phyloP scores from a whole-genome alignment of 768 basidiomycete genomes.

The Gymnopilus junonius region DNA sequence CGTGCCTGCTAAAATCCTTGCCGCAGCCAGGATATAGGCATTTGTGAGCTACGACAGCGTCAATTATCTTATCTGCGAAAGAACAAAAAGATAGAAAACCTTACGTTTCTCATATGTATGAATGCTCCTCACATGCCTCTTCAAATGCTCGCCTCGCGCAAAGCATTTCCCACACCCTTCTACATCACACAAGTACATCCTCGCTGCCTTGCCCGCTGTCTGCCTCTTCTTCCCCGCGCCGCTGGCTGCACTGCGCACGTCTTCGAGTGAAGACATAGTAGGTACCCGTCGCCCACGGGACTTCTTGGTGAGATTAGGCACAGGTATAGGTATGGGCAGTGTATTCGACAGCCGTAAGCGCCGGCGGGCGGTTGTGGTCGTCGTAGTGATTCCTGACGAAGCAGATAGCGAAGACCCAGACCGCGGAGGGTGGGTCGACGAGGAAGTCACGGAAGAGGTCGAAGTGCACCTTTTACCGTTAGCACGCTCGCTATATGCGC shows the following conservation, averaged over 20 bases:
- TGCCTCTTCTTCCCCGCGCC: conserved; percentile 40
- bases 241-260: conserved; percentile 37
- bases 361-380: conserved; percentile 15
- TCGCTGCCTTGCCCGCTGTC: conserved; percentile 36
- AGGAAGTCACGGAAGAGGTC: conserved; percentile 13
- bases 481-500: conserved; percentile 12
- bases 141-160: conserved; percentile 86
- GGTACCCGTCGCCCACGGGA: conserved; percentile 72
- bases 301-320: conserved; percentile 74
- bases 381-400: conserved; percentile 15
- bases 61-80: not conserved
- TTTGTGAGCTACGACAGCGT: conserved; percentile 61
- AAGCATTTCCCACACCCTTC: conserved; percentile 89
- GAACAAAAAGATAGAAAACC: conserved; percentile 39
- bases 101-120: conserved; percentile 93
- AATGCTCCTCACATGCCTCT: conserved; percentile 86
- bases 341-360: conserved; percentile 19
- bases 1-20: conserved; percentile 86
- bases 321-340: conserved; percentile 60
- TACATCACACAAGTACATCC: conserved; percentile 77
- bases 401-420: conserved; percentile 9
- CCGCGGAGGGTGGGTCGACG: conserved; percentile 9
- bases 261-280: conserved; percentile 45
- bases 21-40: conserved; percentile 82
- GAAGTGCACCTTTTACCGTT: conserved; percentile 7